These are phyloP conservation scores for Ammopiptanthus mongolicus DNA, from an alignment of 306 rosid genomes.

Conservation along the genomic window DNA sequence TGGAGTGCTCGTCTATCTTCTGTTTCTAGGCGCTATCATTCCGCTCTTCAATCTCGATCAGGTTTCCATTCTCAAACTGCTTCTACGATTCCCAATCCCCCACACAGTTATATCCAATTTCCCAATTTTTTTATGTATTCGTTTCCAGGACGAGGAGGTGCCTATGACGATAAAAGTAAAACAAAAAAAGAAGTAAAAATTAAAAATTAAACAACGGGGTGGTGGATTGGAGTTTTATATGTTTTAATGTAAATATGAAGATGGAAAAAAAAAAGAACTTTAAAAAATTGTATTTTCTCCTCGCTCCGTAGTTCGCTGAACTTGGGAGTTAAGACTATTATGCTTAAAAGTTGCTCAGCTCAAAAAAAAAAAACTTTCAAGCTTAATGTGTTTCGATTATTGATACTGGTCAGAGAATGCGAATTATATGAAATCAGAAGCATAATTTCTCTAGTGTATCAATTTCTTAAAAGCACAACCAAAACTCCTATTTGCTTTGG, in stretches of 20 bases:
- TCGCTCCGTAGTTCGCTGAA: not conserved
- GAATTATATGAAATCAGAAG: not conserved
- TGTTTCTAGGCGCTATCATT: slow-evolving; percentile 65
- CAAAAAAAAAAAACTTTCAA: not conserved
- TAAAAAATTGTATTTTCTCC: not conserved
- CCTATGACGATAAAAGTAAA: too few relatives aligned
- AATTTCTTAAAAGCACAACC: not conserved
- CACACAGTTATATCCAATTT: not conserved
- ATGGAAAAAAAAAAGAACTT: not conserved
- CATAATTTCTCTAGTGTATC: not conserved
- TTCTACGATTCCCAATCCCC: not conserved
- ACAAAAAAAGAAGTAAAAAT: too few relatives aligned
- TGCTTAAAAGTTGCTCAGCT: not conserved
- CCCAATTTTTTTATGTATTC: not conserved
- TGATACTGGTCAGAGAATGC: not conserved
- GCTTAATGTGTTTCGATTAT: slow-evolving; percentile 6
- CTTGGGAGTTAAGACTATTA: not conserved
- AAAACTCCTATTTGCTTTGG: not conserved
- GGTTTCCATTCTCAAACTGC: slow-evolving; percentile 35
- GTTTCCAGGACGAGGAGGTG: too few relatives aligned
- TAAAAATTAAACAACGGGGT: too few relatives aligned
- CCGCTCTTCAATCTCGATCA: slow-evolving; percentile 81
- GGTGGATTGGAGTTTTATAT: not conserved
- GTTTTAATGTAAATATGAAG: not conserved
- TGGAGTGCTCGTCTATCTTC: slow-evolving; percentile 81